Evolutionary conservation across 2,329 filamentous ascomycete genomes (phyloP), one percentile per base, ranked within the genome.

Genomic region (Diaporthe amygdali): DNA sequence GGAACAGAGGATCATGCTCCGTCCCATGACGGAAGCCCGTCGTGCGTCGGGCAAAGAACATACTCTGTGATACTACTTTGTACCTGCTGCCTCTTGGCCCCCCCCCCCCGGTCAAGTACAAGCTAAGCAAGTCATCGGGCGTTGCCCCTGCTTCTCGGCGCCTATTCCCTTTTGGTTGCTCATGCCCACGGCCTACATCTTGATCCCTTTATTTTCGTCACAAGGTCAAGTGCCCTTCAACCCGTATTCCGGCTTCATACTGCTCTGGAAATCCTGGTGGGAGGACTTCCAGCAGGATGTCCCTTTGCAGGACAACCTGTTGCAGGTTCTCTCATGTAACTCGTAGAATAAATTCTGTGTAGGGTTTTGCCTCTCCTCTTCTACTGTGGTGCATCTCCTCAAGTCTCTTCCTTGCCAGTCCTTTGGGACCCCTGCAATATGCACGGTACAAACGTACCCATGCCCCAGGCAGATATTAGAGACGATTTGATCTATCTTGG

Each of bases 401-500:
- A 34, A 37, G 20, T 56, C 46, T 15, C 41, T 44, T 2, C 49
- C 32, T 27, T 27, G 22, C 5, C 30, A 47, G 25, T 34, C 27
- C 17, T 15, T 56, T 22, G 20, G 51, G 30, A 64, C 10, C 59
- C 59, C 44, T 64, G 59, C 59, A 49, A 9, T 34, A n/a, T n/a
- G n/a, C n/a, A n/a, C 49, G 1, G 49, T 27, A 52, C 49, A 52
- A 52, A 14, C 15, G 14, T 25, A 49, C 59, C 59, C 59, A 55
- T 54, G 46, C 27, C 37, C 63, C 25, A 66, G 56, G 59, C 68
- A 66, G 37, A 56, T 44, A 47, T 41, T 44, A 47, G n/a, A n/a
- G n/a, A n/a, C 44, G 59, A 64, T 64, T 44, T 64, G 44, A 64
- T 64, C 59, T 64, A 49, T 49, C 59, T 49, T 64, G 59, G 59